Evolutionary conservation across 257 asterid species (phyloP).

Genomic region (Echium plantagineum): DNA sequence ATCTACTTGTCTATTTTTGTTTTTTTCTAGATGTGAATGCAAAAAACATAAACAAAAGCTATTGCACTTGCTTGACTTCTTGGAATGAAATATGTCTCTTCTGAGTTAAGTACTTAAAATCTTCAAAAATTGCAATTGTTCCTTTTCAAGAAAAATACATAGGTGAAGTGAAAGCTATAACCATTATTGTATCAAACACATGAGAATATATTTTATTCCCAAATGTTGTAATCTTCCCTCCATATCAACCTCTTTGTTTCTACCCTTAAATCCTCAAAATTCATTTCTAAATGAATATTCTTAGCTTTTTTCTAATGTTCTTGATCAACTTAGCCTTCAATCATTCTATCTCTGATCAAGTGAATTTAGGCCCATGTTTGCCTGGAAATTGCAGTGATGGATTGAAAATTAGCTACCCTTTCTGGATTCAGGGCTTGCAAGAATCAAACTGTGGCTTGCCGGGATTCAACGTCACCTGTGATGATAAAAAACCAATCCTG

Average conservation of each 20-base stretch:
- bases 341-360: slow-evolving; percentile 2
- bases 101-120: background rate
- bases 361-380: slow-evolving; percentile 19
- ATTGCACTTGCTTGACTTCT: slow-evolving; percentile 8
- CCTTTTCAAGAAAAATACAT: background rate
- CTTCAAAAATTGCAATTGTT: background rate
- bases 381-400: slow-evolving; percentile 35
- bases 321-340: slow-evolving; percentile 9
- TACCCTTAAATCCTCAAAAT: slow-evolving; percentile 1
- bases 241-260: slow-evolving; percentile 5
- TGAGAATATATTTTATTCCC: background rate
- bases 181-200: background rate
- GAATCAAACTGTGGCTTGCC: slow-evolving; percentile 34
- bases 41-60: background rate
- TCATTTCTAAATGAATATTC: slow-evolving; percentile 11
- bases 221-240: slow-evolving; percentile 1
- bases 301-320: slow-evolving; percentile 4
- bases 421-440: slow-evolving; percentile 41
- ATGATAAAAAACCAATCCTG: slow-evolving; percentile 19
- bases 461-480: slow-evolving; percentile 27
- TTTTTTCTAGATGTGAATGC: background rate
- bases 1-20: too few species aligned
- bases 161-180: background rate
- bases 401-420: slow-evolving; percentile 30
- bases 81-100: background rate